Evolutionary conservation across 2,329 filamentous ascomycete genomes (phyloP).

Genomic region (Colletotrichum tanaceti): DNA sequence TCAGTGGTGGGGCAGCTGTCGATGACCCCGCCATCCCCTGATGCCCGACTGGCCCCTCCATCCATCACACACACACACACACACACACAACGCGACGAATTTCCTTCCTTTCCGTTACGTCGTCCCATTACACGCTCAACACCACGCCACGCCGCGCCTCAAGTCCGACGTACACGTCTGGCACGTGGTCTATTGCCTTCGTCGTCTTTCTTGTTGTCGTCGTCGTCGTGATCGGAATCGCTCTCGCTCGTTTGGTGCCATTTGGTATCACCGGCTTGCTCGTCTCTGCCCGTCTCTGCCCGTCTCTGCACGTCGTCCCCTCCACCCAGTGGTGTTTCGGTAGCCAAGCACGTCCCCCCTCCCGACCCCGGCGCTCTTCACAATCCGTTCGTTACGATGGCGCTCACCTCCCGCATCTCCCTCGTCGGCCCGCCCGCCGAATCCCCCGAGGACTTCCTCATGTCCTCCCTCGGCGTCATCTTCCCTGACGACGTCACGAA

Average conservation of each 20-base stretch:
- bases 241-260: background rate
- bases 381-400: slow-evolving; percentile 50
- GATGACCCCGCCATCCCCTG: slow-evolving; percentile 18
- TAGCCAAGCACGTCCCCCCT: slow-evolving; percentile 1
- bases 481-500: slow-evolving; percentile 76
- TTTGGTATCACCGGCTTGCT: background rate
- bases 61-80: background rate
- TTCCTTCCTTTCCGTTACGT: background rate
- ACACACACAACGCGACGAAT: slow-evolving; percentile 2
- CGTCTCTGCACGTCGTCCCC: background rate
- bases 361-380: slow-evolving; percentile 21
- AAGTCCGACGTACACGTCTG: background rate
- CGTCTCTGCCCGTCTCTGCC: background rate
- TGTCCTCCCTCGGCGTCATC: slow-evolving; percentile 69
- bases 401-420: slow-evolving; percentile 59
- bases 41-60: background rate
- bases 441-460: slow-evolving; percentile 70
- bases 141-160: background rate
- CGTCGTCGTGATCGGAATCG: slow-evolving; percentile 18
- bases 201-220: background rate
- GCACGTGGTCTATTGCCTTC: background rate
- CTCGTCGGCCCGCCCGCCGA: slow-evolving; percentile 51
- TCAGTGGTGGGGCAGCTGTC: slow-evolving; percentile 6
- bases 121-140: background rate
- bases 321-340: background rate